A percentile compares a stretch with the other conserved stretches of the same genome.
Conservation (phyloP, 2,329 filamentous ascomycete genomes). For the Colletotrichum sp. region DNA sequence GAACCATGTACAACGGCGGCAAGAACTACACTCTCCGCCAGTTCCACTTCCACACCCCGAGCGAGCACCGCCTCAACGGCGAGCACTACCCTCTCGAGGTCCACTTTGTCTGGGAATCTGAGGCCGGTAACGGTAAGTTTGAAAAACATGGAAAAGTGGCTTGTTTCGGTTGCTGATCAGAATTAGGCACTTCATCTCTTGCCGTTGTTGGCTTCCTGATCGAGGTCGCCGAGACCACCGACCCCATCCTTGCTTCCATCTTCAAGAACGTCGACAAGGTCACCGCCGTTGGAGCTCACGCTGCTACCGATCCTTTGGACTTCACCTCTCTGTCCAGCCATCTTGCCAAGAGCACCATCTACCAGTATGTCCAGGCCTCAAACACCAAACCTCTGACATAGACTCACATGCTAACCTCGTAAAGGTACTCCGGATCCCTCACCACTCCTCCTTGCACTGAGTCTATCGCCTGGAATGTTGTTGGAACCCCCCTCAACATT, state of each 20-base stretch:
- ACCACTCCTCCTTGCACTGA: slow-evolving; percentile 70
- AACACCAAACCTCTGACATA: no score
- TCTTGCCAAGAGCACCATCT: slow-evolving; percentile 43
- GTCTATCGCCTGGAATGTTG: slow-evolving; percentile 58
- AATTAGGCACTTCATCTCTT: slow-evolving; percentile 29
- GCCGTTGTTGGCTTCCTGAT: slow-evolving; percentile 44
- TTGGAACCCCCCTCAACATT: slow-evolving; percentile 51
- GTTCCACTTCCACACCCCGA: slow-evolving; percentile 67
- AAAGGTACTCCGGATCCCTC: slow-evolving; percentile 61
- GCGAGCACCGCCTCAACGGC: slow-evolving; percentile 59
- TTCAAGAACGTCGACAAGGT: slow-evolving; percentile 43
- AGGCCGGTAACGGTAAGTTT: slow-evolving; percentile 24
- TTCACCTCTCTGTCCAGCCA: slow-evolving; percentile 44
- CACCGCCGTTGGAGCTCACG: slow-evolving; percentile 39
- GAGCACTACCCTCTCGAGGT: slow-evolving; percentile 44
- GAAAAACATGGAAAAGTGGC: neutral
- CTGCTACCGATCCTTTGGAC: slow-evolving; percentile 42
- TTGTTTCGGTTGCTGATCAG: slow-evolving; percentile 18
- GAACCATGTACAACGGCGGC: slow-evolving; percentile 45
- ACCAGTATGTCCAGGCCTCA: slow-evolving; percentile 34
- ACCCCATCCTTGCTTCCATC: slow-evolving; percentile 39
- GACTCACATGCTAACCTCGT: neutral
- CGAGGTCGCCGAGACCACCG: slow-evolving; percentile 29
- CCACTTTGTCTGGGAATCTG: slow-evolving; percentile 46
- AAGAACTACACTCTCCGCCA: slow-evolving; percentile 51